Conservation (phyloP, 176 grass and related monocot species). For the Echinochloa phyllopogon region DNA sequence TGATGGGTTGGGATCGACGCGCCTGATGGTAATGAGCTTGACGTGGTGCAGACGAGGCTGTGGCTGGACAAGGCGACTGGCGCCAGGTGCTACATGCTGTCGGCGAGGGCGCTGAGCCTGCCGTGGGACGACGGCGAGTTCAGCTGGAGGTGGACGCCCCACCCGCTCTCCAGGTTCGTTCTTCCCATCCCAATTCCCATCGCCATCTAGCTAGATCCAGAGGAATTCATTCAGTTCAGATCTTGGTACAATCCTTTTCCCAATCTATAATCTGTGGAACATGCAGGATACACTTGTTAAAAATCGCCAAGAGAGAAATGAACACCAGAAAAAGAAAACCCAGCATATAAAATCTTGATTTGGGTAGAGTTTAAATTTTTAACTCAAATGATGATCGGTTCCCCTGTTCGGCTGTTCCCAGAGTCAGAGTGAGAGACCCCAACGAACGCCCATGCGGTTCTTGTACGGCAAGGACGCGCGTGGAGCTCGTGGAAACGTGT, state of each 20-base stretch:
- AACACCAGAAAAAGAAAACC: too few species aligned
- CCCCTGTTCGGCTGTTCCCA: too few species aligned
- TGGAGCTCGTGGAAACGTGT: neutral
- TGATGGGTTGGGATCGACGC: too few species aligned
- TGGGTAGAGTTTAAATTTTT: too few species aligned
- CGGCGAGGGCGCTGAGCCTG: conserved; percentile 48
- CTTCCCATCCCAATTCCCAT: neutral
- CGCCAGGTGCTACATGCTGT: conserved; percentile 33
- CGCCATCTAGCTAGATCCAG: neutral
- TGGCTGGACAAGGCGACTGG: conserved; percentile 49
- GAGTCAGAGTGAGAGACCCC: too few species aligned
- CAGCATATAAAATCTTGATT: too few species aligned
- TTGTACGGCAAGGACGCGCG: neutral
- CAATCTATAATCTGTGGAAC: neutral
- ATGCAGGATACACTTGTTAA: too few species aligned
- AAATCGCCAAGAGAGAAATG: too few species aligned
- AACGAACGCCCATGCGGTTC: too few species aligned
- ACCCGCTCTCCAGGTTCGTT: conserved; percentile 45
- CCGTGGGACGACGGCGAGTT: conserved; percentile 59
- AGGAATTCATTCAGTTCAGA: neutral
- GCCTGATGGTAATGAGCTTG: neutral
- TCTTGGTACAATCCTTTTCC: neutral
- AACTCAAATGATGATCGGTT: too few species aligned
- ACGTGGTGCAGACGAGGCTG: neutral
- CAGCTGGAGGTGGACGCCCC: conserved; percentile 46